These are phyloP conservation scores for Trichomonas tenax DNA, from an alignment of 208 protist genomes.

Conservation along the genomic window DNA sequence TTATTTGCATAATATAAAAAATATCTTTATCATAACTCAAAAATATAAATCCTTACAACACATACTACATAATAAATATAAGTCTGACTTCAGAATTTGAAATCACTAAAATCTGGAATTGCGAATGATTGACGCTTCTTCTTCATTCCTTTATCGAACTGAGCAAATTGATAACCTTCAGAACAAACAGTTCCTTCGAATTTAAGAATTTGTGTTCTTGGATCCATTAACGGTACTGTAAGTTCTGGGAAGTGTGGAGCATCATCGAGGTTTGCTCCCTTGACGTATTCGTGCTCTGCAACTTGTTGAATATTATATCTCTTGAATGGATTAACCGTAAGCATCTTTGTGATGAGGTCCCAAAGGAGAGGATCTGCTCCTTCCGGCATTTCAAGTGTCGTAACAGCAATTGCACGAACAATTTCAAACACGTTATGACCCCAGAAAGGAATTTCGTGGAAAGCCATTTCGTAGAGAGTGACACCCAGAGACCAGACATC, in stretches of 20 bases:
- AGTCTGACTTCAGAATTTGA: neutral
- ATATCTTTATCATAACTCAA: no score
- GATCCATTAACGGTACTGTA: neutral
- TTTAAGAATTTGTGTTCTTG: neutral
- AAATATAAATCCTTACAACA: neutral
- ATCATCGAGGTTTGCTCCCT: neutral
- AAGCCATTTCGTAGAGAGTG: neutral
- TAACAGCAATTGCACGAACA: neutral
- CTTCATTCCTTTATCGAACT: neutral
- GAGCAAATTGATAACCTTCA: neutral
- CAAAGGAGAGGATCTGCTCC: neutral
- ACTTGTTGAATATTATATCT: neutral
- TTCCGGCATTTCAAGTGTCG: neutral
- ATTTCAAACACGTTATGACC: conserved; percentile 3
- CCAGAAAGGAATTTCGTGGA: neutral
- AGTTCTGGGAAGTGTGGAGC: neutral
- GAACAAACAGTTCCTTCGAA: neutral
- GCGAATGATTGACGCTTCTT: neutral
- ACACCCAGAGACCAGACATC: neutral
- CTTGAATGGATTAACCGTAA: neutral
- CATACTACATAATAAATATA: neutral
- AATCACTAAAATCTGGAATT: neutral
- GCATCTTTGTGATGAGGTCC: neutral
- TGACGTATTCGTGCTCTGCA: neutral
- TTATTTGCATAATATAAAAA: no score